Evolutionary conservation across 2,329 filamentous ascomycete genomes (phyloP).

Genomic region (Pyrenophora tritici-repentis): DNA sequence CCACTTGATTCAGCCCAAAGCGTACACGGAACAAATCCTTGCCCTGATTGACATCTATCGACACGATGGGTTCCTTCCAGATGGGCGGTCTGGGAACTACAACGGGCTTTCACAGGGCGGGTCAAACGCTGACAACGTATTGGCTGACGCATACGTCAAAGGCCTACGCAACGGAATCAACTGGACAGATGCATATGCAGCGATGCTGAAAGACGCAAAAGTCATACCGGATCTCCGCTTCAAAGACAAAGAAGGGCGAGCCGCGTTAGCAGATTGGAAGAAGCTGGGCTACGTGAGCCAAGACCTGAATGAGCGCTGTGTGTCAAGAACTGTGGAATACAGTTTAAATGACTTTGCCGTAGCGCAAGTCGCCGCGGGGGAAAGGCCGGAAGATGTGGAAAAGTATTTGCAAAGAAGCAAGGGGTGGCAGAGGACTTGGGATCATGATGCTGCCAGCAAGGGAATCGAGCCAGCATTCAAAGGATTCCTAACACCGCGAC

Average conservation of each 20-base stretch:
- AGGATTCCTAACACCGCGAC: constrained; percentile 28
- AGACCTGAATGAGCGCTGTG: constrained; percentile 34
- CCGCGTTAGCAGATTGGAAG: constrained; percentile 71
- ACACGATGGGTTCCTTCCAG: constrained; percentile 66
- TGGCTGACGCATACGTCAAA: constrained; percentile 73
- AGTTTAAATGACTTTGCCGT: constrained; percentile 49
- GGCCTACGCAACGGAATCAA: constrained; percentile 65
- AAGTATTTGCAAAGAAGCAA: constrained; percentile 46
- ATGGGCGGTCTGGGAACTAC: constrained; percentile 68
- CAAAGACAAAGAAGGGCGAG: constrained; percentile 69
- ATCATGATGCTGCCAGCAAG: constrained; percentile 11
- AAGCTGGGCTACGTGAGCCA: constrained; percentile 62
- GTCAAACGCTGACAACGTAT: constrained; percentile 71
- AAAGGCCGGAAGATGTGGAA: constrained; percentile 44
- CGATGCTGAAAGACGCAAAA: constrained; percentile 72
- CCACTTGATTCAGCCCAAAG: constrained; percentile 65
- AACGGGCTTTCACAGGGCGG: constrained; percentile 72
- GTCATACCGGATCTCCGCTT: constrained; percentile 53
- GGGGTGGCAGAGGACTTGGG: constrained; percentile 29
- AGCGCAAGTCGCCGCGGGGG: constrained; percentile 42
- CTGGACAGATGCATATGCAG: constrained; percentile 71
- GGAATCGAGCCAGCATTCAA: constrained; percentile 15
- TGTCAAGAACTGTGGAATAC: constrained; percentile 49
- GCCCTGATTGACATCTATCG: constrained; percentile 71
- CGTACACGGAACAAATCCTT: constrained; percentile 68